phyloP scores from a whole-genome alignment of 179 eudicot species.

The Amaranthus tricolor region DNA sequence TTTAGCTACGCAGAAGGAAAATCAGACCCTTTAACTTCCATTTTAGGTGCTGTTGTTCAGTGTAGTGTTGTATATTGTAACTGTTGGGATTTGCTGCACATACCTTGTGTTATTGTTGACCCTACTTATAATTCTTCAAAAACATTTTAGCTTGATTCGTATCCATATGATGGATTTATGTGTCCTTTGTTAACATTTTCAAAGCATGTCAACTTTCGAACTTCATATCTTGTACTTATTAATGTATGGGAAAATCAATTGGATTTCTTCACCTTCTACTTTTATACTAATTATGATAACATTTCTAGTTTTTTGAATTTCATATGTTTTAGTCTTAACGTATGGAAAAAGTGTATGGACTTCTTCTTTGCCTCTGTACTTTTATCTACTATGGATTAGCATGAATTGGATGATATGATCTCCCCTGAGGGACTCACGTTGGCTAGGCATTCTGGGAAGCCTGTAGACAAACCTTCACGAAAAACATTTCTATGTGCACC shows the following conservation, averaged over 20 bases:
- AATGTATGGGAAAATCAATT: not conserved
- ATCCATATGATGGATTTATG: conserved; percentile 19
- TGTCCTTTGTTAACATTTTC: conserved; percentile 9
- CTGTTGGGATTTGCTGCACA: conserved; percentile 33
- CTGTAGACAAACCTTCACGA: too few species aligned
- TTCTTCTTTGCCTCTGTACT: too few species aligned
- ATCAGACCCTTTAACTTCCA: conserved; percentile 45
- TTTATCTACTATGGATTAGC: too few species aligned
- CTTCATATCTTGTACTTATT: not conserved
- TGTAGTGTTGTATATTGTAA: conserved; percentile 35
- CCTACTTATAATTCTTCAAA: conserved; percentile 21
- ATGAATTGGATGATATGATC: too few species aligned
- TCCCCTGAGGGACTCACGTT: too few species aligned
- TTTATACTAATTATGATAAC: too few species aligned
- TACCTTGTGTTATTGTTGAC: conserved; percentile 26
- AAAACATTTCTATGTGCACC: too few species aligned
- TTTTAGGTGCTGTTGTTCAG: conserved; percentile 26
- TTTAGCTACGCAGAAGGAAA: conserved; percentile 49
- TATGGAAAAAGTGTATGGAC: too few species aligned
- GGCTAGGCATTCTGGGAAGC: too few species aligned
- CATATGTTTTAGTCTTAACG: too few species aligned
- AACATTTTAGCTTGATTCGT: conserved; percentile 25
- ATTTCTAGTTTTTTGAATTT: too few species aligned
- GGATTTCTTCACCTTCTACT: not conserved
- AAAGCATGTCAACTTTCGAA: conserved; percentile 1